phyloP scores from a whole-genome alignment of 805 yeast genomes.

The Candida qinlingensis region DNA sequence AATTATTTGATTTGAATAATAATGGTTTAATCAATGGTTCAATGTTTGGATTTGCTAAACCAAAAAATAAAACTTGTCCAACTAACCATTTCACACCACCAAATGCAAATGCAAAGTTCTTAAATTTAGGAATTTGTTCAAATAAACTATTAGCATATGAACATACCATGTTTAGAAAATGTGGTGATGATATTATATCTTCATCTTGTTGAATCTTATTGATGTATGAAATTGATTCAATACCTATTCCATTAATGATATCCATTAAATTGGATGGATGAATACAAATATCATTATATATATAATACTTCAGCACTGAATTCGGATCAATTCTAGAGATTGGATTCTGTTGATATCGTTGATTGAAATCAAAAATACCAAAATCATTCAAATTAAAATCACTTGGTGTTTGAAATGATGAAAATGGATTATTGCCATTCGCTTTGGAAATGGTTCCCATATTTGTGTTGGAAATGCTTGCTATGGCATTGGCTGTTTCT shows the following conservation, averaged over 20 bases:
- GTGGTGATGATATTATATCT: constrained; percentile 10
- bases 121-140: constrained; percentile 11
- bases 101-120: constrained; percentile 11
- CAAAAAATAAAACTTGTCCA: constrained; percentile 12
- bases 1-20: constrained; percentile 10
- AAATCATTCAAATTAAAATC: constrained; percentile 6
- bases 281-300: constrained; percentile 9
- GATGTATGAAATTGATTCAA: constrained; percentile 7
- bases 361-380: constrained; percentile 2
- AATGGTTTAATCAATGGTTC: constrained; percentile 9
- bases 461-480: neutral
- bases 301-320: constrained; percentile 7
- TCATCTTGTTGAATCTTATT: constrained; percentile 7
- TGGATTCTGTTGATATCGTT: neutral
- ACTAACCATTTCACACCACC: constrained; percentile 15
- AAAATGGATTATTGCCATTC: neutral
- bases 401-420: neutral
- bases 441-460: neutral
- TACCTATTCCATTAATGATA: constrained; percentile 11
- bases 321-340: neutral
- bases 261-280: constrained; percentile 6
- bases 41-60: constrained; percentile 5
- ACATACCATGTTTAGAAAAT: constrained; percentile 11
- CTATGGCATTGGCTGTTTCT: neutral
- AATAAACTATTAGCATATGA: constrained; percentile 11